Evolutionary conservation across 345 rosid genomes (phyloP), one percentile per base, ranked within the genome.

Genomic region (Atalantia buxifolia): DNA sequence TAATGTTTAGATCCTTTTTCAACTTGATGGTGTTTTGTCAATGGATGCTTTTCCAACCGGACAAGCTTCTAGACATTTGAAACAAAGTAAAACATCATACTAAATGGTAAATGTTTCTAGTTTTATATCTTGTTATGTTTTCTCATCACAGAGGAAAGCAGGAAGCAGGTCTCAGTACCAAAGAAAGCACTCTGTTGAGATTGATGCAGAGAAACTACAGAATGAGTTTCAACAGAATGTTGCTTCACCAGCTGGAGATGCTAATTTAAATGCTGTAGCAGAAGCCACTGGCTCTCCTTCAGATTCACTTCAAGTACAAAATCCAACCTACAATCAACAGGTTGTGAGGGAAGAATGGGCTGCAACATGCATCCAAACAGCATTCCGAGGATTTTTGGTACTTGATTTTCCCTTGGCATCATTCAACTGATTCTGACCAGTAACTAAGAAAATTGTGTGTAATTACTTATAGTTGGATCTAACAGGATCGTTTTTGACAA

Each of bases 381-480:
- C 95, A 69, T 97, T 92, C 78, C 96, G 99, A 55, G 96, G 98
- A 78, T 97, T 97, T 85, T 80, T 97, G 99, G 99, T 97, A 88
- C 45, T 74, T 68, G 5, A 22, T 65, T 75, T 28, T 27, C 28
- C 61, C 48, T 25, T 59, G 62, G 40, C 71, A 36, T 79, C 25
- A 70, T 56, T 36, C 36, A 53, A 40, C 74, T 71, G 16, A 36
- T 28, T 65, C 28, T 35, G 35, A 64, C 36, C n/a, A 24, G 76
- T 19, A 50, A 64, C 66, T 70, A 53, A 48, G 2, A 40, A 56
- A 25, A 72, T 55, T 65, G 55, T 77, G n/a, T 61, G n/a, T 33
- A 42, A 59, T 53, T 27, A 4, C 62, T 38, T 16, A 27, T 71
- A 22, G 1, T 48, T 27, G 21, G 42, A 62, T 28, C 77, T 62